Evolutionary conservation across 2,329 filamentous ascomycete species (phyloP), one percentile per base, ranked within the genome.

Genomic region (Dactylonectria estremocensis): DNA sequence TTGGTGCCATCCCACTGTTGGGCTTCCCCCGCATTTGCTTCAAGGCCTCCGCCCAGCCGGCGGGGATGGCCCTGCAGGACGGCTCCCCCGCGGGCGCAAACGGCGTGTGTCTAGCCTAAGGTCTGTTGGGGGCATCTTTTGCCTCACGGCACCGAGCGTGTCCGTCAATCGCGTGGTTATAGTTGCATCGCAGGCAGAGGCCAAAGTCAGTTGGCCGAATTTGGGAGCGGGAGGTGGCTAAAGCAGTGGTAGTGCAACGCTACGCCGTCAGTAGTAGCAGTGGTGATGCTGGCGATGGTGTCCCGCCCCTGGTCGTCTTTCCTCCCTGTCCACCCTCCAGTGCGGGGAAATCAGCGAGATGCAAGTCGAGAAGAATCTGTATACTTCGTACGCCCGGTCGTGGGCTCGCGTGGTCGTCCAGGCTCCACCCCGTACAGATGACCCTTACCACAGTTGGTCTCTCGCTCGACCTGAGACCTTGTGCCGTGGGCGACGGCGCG

Each of bases 1-100:
- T 52, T 61, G 58, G 66, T 66, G 66, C 35, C 48, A 55, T 53
- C 54, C 43, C 31, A 45, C 59, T 66, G 67, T 61, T 63, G 66
- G 66, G 61, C 58, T 64, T 76, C 72, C 74, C 74, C 74, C 74
- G 74, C 74, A 76, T 73, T 72, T 69, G 40, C 64, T 56, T 68
- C 58, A 52, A 55, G 48, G 50, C 64, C 65, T 75, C 74, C 74
- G 70, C 65, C 73, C 63, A 76, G 28, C 74, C 73, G 73, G 66
- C 71, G 69, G 68, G 69, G 74, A 63, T 74, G 45, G 64, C 69
- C 73, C 73, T 60, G 67, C 61, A 71, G 43, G 54, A 55, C 64
- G 53, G 67, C 60, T 61, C 63, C 60, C 64, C 70, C 64, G 60
- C 58, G 67, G 66, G 61, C 46, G 60, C 55, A 49, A 57, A 66